phyloP scores from a whole-genome alignment of 1,284 basidiomycete genomes.

The Ustilago esculenta region DNA sequence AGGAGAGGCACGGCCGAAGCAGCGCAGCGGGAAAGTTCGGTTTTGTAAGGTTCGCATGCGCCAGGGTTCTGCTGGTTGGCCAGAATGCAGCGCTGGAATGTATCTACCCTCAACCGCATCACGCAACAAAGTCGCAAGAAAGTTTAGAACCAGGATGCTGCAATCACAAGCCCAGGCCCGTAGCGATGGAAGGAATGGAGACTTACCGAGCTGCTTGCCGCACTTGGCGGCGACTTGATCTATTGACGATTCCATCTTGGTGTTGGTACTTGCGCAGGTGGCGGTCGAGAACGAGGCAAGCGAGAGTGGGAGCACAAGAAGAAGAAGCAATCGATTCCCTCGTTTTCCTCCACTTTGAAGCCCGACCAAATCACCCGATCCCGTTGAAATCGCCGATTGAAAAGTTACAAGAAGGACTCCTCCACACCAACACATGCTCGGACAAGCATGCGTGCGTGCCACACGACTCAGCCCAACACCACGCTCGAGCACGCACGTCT shows the following conservation, averaged over 20 bases:
- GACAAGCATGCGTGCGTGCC: background rate
- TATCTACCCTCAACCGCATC: too few species aligned
- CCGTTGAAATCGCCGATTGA: background rate
- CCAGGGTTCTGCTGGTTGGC: slow-evolving; percentile 51
- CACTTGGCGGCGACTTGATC: slow-evolving; percentile 54
- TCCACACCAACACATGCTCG: slow-evolving; percentile 15
- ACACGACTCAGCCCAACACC: slow-evolving; percentile 8
- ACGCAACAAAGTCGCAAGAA: too few species aligned
- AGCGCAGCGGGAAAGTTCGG: slow-evolving; percentile 55
- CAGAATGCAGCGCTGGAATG: slow-evolving; percentile 62
- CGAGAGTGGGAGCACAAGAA: slow-evolving; percentile 2
- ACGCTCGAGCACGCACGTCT: too few species aligned
- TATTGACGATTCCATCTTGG: slow-evolving; percentile 51
- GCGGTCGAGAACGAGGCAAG: slow-evolving; percentile 6
- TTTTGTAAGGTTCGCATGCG: slow-evolving; percentile 50
- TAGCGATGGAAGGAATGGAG: background rate
- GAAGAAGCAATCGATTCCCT: too few species aligned
- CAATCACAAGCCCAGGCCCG: too few species aligned
- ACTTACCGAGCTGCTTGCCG: slow-evolving; percentile 48
- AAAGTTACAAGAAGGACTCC: background rate
- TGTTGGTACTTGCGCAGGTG: background rate
- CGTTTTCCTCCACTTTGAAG: too few species aligned
- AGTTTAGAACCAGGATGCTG: too few species aligned
- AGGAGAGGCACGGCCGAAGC: slow-evolving; percentile 58
- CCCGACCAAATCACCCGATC: slow-evolving; percentile 24